Percentiles rank a stretch among this genome's conserved stretches.
Evolutionary conservation across 75 land plant genomes (phyloP).

Genomic region (Adiantum capillusveneris): DNA sequence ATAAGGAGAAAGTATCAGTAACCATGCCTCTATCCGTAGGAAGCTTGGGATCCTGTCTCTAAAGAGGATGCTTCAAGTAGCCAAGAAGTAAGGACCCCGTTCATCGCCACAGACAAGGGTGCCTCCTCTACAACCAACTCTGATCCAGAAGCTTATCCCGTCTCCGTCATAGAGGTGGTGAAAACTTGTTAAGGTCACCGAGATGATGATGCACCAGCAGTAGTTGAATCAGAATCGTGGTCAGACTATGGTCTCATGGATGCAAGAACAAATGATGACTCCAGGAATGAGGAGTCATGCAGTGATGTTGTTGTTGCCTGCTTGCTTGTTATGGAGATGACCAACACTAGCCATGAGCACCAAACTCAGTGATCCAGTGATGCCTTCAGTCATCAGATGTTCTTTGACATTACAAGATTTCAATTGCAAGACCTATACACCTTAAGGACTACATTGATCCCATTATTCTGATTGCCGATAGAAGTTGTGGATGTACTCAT

Average conservation of each 20-base stretch:
- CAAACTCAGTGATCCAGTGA: too few species aligned
- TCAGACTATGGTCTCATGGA: not conserved
- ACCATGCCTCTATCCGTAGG: not conserved
- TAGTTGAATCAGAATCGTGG: not conserved
- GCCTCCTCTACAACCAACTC: conserved; percentile 75
- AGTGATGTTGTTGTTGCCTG: not conserved
- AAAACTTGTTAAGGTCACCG: too few species aligned
- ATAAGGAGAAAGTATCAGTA: not conserved
- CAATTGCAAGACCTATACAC: too few species aligned
- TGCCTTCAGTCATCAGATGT: too few species aligned
- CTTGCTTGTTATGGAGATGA: too few species aligned
- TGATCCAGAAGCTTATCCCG: conserved; percentile 63
- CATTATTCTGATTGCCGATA: too few species aligned
- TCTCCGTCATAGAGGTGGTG: conserved; percentile 8
- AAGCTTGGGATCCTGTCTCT: not conserved
- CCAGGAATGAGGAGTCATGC: not conserved
- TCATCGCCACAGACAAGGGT: conserved; percentile 57
- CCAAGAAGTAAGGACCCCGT: conserved; percentile 58
- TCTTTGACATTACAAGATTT: too few species aligned
- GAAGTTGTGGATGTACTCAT: too few species aligned
- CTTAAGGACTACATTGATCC: too few species aligned
- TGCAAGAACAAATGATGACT: not conserved
- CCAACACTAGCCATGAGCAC: too few species aligned
- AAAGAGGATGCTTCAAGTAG: conserved; percentile 67
- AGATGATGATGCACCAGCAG: too few species aligned